Conservation (phyloP, 169 alveolate genomes). For the Cryptosporidium muris region DNA sequence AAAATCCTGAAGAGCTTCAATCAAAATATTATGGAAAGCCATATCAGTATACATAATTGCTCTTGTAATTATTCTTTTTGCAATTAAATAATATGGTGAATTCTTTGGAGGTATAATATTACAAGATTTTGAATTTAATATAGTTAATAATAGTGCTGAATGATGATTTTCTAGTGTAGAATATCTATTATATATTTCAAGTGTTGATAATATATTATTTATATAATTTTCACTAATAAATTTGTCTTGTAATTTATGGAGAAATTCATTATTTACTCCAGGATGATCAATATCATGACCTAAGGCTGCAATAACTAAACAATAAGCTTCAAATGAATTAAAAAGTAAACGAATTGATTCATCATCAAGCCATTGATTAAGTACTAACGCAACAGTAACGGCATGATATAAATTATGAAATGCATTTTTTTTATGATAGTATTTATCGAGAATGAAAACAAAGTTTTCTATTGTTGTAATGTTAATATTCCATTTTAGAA, state of each 20-base stretch:
- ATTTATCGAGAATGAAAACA: conserved; percentile 10
- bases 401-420: conserved; percentile 51
- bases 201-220: conserved; percentile 9
- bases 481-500: conserved; percentile 21
- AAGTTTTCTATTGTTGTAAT: conserved; percentile 21
- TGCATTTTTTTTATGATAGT: conserved; percentile 45
- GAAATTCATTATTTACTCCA: conserved; percentile 30
- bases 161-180: conserved; percentile 63
- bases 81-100: not conserved
- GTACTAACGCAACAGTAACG: conserved; percentile 36
- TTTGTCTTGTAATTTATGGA: conserved; percentile 7
- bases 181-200: conserved; percentile 24
- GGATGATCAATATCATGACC: conserved; percentile 67
- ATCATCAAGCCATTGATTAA: conserved; percentile 52
- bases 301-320: conserved; percentile 27
- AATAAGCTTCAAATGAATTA: conserved; percentile 59
- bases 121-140: conserved; percentile 21
- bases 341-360: conserved; percentile 7
- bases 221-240: not conserved
- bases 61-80: conserved; percentile 15
- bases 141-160: conserved; percentile 29
- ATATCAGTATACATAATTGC: conserved; percentile 47
- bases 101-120: conserved; percentile 37
- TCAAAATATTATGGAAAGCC: conserved; percentile 22
- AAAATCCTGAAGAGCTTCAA: not conserved